Percentiles rank a stretch among this genome's conserved stretches.
These are phyloP conservation scores for Mucor ambiguus DNA, from an alignment of 371 early-diverging fungal genomes.

Conservation along the genomic window DNA sequence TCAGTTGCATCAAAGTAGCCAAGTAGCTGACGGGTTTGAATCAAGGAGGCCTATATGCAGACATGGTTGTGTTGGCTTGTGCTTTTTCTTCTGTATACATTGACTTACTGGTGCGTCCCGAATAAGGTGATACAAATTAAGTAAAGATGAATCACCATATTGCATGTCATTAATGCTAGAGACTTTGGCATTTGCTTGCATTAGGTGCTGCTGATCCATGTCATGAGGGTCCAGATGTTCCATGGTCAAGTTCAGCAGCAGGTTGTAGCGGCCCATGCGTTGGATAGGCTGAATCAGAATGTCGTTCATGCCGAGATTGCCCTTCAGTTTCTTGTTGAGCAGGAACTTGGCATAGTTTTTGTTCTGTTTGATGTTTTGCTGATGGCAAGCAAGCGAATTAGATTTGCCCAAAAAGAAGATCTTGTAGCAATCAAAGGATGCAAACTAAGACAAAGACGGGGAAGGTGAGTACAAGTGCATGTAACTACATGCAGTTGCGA, in stretches of 20 bases:
- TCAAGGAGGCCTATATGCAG: slow-evolving; percentile 18
- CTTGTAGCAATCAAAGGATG: slow-evolving; percentile 28
- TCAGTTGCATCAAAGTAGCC: slow-evolving; percentile 48
- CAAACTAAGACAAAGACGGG: slow-evolving; percentile 8
- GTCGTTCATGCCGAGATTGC: slow-evolving; percentile 20
- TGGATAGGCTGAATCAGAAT: slow-evolving; percentile 29
- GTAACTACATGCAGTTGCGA: background rate
- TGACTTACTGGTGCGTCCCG: slow-evolving; percentile 43
- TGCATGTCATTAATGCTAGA: slow-evolving; percentile 22
- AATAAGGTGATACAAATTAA: slow-evolving; percentile 39
- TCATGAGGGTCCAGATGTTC: slow-evolving; percentile 15
- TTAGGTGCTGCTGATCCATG: slow-evolving; percentile 9
- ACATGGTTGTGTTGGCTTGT: background rate
- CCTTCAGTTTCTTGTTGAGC: slow-evolving; percentile 12
- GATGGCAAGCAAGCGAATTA: slow-evolving; percentile 14
- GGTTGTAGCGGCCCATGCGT: slow-evolving; percentile 28
- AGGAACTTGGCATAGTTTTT: slow-evolving; percentile 21
- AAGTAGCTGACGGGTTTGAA: slow-evolving; percentile 41
- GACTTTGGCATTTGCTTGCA: slow-evolving; percentile 13
- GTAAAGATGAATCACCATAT: slow-evolving; percentile 32
- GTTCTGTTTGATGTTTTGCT: slow-evolving; percentile 22
- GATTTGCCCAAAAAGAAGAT: slow-evolving; percentile 21
- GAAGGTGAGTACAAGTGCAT: background rate
- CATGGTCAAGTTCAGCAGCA: slow-evolving; percentile 21
- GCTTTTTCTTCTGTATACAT: background rate